A percentile compares a stretch with the other conserved stretches of the same genome.
Evolutionary conservation across 305 asterid species (phyloP).

Genomic region (Fraxinus sp.): DNA sequence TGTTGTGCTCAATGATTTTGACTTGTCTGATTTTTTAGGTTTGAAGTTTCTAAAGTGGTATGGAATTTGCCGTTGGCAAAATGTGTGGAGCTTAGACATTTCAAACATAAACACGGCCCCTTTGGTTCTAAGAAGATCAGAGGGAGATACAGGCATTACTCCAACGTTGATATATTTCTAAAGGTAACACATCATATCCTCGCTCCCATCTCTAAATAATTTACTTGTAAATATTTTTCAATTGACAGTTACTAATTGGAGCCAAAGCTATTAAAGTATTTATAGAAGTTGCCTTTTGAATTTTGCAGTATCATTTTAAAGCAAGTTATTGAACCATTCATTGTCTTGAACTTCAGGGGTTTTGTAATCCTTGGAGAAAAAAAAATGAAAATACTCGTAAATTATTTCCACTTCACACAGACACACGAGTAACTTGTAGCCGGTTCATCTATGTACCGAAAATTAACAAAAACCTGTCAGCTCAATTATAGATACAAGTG

Average conservation of each 20-base stretch:
- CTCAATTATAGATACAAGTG: background rate
- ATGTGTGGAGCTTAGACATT: slow-evolving; percentile 64
- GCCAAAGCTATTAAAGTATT: background rate
- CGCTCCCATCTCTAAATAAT: background rate
- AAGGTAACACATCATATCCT: slow-evolving; percentile 47
- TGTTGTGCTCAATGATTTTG: background rate
- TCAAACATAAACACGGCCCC: slow-evolving; percentile 56
- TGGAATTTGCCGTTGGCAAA: slow-evolving; percentile 71
- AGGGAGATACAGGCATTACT: slow-evolving; percentile 84
- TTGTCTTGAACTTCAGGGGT: background rate
- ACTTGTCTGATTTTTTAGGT: slow-evolving; percentile 39
- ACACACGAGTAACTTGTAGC: background rate
- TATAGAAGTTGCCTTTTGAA: background rate
- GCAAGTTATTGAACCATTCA: background rate
- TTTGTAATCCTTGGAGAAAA: background rate
- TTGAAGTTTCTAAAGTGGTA: slow-evolving; percentile 64
- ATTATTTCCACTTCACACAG: background rate
- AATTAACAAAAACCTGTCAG: background rate
- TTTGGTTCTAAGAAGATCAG: slow-evolving; percentile 63
- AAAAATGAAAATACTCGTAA: background rate
- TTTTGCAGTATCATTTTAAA: background rate
- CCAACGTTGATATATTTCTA: slow-evolving; percentile 82
- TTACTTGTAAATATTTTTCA: background rate
- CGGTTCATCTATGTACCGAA: background rate
- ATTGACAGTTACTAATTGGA: background rate